Evolutionary conservation across 2,329 filamentous ascomycete species (phyloP).

Genomic region (Phoma sp.): DNA sequence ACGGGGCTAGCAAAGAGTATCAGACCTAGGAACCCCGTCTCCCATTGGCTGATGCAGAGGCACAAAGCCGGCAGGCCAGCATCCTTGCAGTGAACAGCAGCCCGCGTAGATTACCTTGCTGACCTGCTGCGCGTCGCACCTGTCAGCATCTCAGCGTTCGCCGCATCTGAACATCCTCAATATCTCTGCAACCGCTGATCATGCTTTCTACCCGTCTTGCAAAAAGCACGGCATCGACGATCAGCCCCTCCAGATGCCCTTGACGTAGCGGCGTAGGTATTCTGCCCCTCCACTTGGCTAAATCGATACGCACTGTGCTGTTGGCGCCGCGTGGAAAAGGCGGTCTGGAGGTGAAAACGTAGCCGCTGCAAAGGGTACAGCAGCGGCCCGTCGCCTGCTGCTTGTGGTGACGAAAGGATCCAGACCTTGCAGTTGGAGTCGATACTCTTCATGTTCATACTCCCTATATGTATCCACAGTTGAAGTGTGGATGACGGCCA

Average conservation of each 20-base stretch:
- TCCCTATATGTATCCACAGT: neutral
- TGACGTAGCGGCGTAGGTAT: slow-evolving; percentile 30
- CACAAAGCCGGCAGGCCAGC: slow-evolving; percentile 25
- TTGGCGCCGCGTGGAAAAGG: slow-evolving; percentile 40
- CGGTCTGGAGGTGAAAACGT: slow-evolving; percentile 44
- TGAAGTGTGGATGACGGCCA: neutral
- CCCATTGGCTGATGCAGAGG: slow-evolving; percentile 38
- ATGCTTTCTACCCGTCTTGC: slow-evolving; percentile 10
- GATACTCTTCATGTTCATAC: slow-evolving; percentile 15
- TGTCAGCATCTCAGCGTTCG: slow-evolving; percentile 19
- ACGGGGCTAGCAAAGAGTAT: slow-evolving; percentile 34
- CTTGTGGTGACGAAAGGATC: slow-evolving; percentile 29
- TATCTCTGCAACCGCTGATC: slow-evolving; percentile 15
- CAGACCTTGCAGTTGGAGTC: slow-evolving; percentile 18
- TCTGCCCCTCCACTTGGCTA: slow-evolving; percentile 32
- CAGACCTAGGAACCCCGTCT: slow-evolving; percentile 16
- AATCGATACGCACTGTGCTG: slow-evolving; percentile 39
- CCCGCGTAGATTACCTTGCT: slow-evolving; percentile 30
- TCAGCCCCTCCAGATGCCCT: slow-evolving; percentile 27
- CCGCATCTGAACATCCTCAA: slow-evolving; percentile 25
- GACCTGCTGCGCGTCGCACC: slow-evolving; percentile 15
- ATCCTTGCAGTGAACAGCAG: slow-evolving; percentile 35
- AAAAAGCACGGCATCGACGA: slow-evolving; percentile 10
- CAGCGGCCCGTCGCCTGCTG: slow-evolving; percentile 31
- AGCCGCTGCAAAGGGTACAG: slow-evolving; percentile 31